Conservation (phyloP, 345 rosid genomes). For the Bretschneidera sinensis region DNA sequence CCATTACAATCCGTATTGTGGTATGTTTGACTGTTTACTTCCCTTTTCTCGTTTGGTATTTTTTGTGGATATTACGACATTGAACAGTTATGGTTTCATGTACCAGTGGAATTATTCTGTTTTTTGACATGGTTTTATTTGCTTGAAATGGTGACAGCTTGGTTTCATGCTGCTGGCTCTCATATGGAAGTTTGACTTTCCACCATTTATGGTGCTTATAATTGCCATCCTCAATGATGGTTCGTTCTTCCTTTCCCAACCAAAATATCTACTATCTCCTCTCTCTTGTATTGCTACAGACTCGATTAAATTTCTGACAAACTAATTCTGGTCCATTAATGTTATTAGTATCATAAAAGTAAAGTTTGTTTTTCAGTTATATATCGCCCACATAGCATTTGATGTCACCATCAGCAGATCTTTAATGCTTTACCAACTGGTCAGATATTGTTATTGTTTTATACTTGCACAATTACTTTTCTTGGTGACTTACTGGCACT, state of each 20-base stretch:
- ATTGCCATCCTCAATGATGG: slow-evolving; percentile 97
- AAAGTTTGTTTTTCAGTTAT: too few relatives aligned
- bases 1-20: slow-evolving; percentile 98
- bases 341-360: too few relatives aligned
- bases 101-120: not conserved
- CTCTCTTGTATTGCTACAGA: too few relatives aligned
- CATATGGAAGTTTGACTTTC: slow-evolving; percentile 95
- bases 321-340: too few relatives aligned
- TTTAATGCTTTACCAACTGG: too few relatives aligned
- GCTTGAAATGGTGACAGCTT: slow-evolving; percentile 47
- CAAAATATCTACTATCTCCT: too few relatives aligned
- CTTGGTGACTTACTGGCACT: too few relatives aligned
- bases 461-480: slow-evolving; percentile 3
- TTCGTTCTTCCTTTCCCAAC: slow-evolving; percentile 34
- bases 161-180: slow-evolving; percentile 98
- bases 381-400: too few relatives aligned
- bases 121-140: slow-evolving; percentile 3
- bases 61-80: not conserved
- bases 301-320: too few relatives aligned
- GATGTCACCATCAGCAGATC: too few relatives aligned
- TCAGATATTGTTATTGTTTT: not conserved
- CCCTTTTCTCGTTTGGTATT: not conserved
- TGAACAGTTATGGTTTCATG: not conserved
- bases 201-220: slow-evolving; percentile 99
- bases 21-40: slow-evolving; percentile 47